phyloP scores from a whole-genome alignment of 495 filamentous ascomycete genomes.

The Podospora fimiseda region DNA sequence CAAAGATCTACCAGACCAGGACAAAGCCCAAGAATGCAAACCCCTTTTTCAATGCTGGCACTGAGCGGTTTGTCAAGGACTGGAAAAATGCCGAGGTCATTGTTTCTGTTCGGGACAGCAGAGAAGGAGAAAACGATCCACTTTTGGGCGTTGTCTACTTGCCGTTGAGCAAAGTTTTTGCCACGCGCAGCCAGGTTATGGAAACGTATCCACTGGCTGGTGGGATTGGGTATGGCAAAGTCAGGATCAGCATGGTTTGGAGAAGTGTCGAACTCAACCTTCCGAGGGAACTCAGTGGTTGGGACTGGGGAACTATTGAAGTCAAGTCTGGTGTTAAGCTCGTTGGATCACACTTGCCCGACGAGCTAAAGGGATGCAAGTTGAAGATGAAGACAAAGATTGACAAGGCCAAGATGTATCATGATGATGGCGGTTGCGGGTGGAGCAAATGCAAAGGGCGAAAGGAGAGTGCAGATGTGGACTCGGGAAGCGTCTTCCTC shows the following conservation, averaged over 20 bases:
- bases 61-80: constrained; percentile 63
- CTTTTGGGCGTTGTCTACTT: constrained; percentile 63
- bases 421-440: constrained; percentile 21
- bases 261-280: constrained; percentile 56
- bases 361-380: constrained; percentile 38
- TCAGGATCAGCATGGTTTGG: constrained; percentile 62
- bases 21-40: constrained; percentile 72
- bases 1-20: constrained; percentile 61
- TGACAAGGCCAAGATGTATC: constrained; percentile 48
- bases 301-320: constrained; percentile 62
- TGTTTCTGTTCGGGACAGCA: constrained; percentile 56
- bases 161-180: constrained; percentile 51
- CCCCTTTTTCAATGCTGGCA: constrained; percentile 75
- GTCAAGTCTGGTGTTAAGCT: constrained; percentile 36
- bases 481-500: constrained; percentile 38
- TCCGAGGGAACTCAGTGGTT: constrained; percentile 50
- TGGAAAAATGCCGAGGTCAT: constrained; percentile 59
- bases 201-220: constrained; percentile 55
- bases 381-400: constrained; percentile 53
- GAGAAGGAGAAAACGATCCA: constrained; percentile 59
- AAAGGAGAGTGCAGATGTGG: constrained; percentile 33
- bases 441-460: background rate
- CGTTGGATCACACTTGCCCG: constrained; percentile 29
- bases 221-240: constrained; percentile 64
- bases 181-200: constrained; percentile 52